phyloP scores from a whole-genome alignment of 2,329 filamentous ascomycete genomes.

The Acrodontium crateriforme region DNA sequence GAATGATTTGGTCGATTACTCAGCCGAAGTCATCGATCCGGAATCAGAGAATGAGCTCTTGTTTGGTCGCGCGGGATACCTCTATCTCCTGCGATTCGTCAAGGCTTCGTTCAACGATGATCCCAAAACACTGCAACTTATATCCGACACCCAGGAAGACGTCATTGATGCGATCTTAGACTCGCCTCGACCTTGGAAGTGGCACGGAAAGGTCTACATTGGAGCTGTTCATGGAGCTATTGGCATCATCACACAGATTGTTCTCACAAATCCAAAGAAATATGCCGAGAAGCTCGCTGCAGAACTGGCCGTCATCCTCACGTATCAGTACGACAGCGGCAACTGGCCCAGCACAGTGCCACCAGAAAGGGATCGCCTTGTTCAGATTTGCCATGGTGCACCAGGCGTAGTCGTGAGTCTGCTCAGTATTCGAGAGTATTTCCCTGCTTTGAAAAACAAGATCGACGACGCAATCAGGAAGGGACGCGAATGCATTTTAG shows the following conservation, averaged over 20 bases:
- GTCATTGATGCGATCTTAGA: conserved; percentile 47
- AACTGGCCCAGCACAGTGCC: conserved; percentile 49
- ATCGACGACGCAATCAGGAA: conserved; percentile 41
- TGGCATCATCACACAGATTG: conserved; percentile 56
- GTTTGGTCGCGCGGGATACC: conserved; percentile 52
- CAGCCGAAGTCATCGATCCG: conserved; percentile 31
- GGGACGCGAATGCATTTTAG: conserved; percentile 40
- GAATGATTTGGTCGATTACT: conserved; percentile 36
- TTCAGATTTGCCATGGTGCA: conserved; percentile 56
- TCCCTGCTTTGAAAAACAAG: conserved; percentile 38
- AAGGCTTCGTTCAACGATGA: conserved; percentile 41
- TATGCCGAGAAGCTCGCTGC: conserved; percentile 41
- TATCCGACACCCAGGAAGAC: conserved; percentile 40
- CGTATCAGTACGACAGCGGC: conserved; percentile 45
- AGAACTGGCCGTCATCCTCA: conserved; percentile 42
- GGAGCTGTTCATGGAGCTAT: conserved; percentile 56
- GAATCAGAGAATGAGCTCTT: conserved; percentile 48
- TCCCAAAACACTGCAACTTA: conserved; percentile 35
- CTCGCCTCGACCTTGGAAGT: conserved; percentile 45
- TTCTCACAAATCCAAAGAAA: conserved; percentile 42
- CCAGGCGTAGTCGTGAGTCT: conserved; percentile 49
- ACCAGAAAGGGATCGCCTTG: conserved; percentile 34
- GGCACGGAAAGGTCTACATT: conserved; percentile 48
- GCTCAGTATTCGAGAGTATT: conserved; percentile 40
- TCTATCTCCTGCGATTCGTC: conserved; percentile 54